Base-by-base conservation (phyloP, 2,329 filamentous ascomycete genomes). In the Colletotrichum lentis region DNA sequence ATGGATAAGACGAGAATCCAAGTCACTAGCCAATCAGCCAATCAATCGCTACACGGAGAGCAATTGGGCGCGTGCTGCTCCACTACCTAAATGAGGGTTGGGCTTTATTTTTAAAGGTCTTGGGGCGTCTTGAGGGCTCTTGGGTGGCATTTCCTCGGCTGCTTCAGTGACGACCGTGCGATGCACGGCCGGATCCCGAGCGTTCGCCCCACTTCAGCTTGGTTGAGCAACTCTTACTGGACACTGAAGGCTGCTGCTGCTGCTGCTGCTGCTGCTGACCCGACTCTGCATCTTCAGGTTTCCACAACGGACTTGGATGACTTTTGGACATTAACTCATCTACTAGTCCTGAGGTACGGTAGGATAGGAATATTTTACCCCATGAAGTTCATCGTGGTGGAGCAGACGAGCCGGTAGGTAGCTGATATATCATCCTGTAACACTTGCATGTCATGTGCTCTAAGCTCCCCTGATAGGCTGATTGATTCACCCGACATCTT, bases 81-180 rank as follows among this genome's bases (percentile, higher is more conserved):
- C 62, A 56, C 55, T 37, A 50, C 43, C 24, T 14, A 3, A 3
- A 69, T 66, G 62, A 50, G 62, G 56, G 50, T 44, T 61, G 50
- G 62, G 18, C 41, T 39, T 65, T 69, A 61, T 56, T 69, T 65
- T 69, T 69, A 69, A 62, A 62, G 66, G 62, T 69, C 66, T 50
- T 49, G 27, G 54, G 55, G 53, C 18, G 47, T 18, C 64, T 37
- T 24, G 39, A 39, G 39, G 54, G 16, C 12, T 22, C 54, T 18
- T 55, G 52, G 52, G 52, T 24, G 22, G 22, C 54, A 57, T 56
- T 56, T 12, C 64, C 52, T 53, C 53, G 59, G 64, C 60, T 58
- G 60, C 64, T 67, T 67, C 53, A 67, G 24, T 24, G 50, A 50
- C 18, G 62, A 66, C 65, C 24, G 50, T 60, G 65, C 61, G 31